These are phyloP conservation scores for Cenococcum geophilum DNA, from an alignment of 495 filamentous ascomycete species.

Conservation along the genomic window DNA sequence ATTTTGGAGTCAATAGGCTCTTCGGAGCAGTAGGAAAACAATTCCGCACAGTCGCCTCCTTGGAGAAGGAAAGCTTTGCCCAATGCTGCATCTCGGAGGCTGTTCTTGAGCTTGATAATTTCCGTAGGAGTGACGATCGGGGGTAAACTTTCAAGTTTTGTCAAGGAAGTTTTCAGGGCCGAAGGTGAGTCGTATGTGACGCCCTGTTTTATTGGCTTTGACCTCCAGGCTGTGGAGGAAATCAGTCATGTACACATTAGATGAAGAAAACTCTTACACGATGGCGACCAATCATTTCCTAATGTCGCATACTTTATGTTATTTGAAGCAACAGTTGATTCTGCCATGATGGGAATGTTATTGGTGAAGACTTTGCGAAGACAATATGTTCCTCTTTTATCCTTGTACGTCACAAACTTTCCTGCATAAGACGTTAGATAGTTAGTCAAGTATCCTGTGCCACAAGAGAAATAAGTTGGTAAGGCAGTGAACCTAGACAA, in stretches of 20 bases:
- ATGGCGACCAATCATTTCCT: slow-evolving; percentile 25
- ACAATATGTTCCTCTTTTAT: too few relatives aligned
- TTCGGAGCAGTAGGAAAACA: slow-evolving; percentile 94
- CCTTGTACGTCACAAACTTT: too few relatives aligned
- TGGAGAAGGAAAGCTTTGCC: slow-evolving; percentile 93
- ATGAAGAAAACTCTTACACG: slow-evolving; percentile 19
- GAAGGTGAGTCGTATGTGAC: slow-evolving; percentile 68
- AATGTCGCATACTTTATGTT: not conserved
- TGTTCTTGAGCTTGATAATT: slow-evolving; percentile 71
- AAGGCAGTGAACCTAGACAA: too few relatives aligned
- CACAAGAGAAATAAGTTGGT: too few relatives aligned
- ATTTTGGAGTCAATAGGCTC: slow-evolving; percentile 86
- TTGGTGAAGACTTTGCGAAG: too few relatives aligned
- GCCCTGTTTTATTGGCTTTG: slow-evolving; percentile 87
- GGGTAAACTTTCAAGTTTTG: slow-evolving; percentile 70
- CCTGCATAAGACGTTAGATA: too few relatives aligned
- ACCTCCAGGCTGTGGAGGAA: slow-evolving; percentile 63
- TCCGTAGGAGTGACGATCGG: slow-evolving; percentile 84
- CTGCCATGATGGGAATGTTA: not conserved
- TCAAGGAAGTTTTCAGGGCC: slow-evolving; percentile 57
- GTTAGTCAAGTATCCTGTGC: too few relatives aligned
- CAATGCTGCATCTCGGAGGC: slow-evolving; percentile 75
- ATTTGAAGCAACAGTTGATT: not conserved
- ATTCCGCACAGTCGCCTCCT: slow-evolving; percentile 93
- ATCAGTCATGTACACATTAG: slow-evolving; percentile 4